phyloP scores from a whole-genome alignment of 495 filamentous ascomycete species.

The Friedmanniomyces simplex region DNA sequence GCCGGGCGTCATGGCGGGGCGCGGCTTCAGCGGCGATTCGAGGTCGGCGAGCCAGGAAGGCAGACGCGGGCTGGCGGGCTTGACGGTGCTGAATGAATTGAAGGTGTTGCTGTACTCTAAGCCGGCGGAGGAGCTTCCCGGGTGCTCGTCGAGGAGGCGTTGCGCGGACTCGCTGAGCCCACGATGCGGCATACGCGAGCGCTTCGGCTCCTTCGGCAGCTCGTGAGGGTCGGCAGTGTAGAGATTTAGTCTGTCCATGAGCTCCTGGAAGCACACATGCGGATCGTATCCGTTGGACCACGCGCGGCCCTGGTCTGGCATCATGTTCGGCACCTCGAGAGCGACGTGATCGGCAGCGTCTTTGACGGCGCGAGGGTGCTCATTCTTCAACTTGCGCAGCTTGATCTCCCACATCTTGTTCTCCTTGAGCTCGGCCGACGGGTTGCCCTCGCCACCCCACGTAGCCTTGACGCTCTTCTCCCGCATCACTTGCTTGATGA shows the following conservation, averaged over 20 bases:
- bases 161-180: background rate
- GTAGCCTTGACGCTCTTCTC: background rate
- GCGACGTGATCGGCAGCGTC: background rate
- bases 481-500: background rate
- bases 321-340: background rate
- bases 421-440: background rate
- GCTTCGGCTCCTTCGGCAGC: background rate
- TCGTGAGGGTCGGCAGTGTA: background rate
- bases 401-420: background rate
- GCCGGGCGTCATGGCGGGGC: background rate
- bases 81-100: background rate
- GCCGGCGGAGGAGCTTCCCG: background rate
- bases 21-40: background rate
- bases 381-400: background rate
- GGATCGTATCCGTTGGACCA: background rate
- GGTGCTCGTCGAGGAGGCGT: background rate
- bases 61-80: background rate
- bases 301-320: background rate
- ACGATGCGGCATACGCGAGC: background rate
- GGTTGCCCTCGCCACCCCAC: background rate
- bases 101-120: background rate
- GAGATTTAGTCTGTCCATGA: background rate
- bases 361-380: background rate
- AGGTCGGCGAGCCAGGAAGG: background rate
- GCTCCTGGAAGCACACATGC: background rate